Conservation (phyloP, 768 basidiomycete genomes). For the Ramaria sp. region DNA sequence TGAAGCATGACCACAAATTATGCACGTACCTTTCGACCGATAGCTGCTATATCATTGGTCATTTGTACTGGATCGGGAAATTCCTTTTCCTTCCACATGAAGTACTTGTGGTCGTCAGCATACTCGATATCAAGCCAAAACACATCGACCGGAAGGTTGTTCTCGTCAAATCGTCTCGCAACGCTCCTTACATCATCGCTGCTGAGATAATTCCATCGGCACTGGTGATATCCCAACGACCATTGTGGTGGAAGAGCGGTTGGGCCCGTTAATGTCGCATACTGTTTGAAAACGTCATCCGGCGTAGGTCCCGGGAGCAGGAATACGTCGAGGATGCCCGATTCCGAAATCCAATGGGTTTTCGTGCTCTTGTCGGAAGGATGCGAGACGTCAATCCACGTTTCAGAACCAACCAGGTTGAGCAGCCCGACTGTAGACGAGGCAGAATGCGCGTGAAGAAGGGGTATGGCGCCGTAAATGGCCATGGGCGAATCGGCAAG, state of each 20-base stretch:
- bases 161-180: conserved; percentile 83
- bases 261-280: conserved; percentile 74
- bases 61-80: conserved; percentile 95
- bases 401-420: conserved; percentile 80
- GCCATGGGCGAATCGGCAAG: conserved; percentile 67
- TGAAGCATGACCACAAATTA: neutral
- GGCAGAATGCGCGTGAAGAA: conserved; percentile 87
- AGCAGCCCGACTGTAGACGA: conserved; percentile 87
- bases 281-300: conserved; percentile 74
- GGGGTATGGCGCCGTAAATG: conserved; percentile 84
- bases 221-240: conserved; percentile 93
- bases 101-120: conserved; percentile 88
- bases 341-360: conserved; percentile 97
- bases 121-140: conserved; percentile 99
- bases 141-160: conserved; percentile 90
- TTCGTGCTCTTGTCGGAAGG: conserved; percentile 55
- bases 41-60: conserved; percentile 78
- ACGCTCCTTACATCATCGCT: conserved; percentile 80
- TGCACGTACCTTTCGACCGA: conserved; percentile 71
- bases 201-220: conserved; percentile 95
- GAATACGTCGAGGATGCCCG: conserved; percentile 91
- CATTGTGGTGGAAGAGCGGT: conserved; percentile 84
- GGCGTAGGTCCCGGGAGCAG: conserved; percentile 88
- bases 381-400: conserved; percentile 88
- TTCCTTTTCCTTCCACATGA: conserved; percentile 87